A percentile compares a stretch with the other conserved stretches of the same genome.
These are phyloP conservation scores for Fusarium nodosum DNA, from an alignment of 2,329 filamentous ascomycete species.

Conservation along the genomic window DNA sequence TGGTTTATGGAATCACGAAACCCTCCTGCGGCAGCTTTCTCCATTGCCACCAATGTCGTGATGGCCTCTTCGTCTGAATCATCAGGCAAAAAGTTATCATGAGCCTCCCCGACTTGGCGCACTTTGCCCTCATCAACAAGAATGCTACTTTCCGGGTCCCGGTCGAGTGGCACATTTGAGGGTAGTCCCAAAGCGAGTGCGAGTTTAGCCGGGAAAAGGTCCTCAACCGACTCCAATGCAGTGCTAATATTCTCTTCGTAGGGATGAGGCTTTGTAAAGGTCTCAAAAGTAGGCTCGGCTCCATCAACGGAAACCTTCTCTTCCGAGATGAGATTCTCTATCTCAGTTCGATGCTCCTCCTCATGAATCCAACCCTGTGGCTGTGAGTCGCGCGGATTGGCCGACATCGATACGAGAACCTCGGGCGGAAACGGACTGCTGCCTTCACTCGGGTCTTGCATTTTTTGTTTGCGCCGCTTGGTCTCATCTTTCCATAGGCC, in stretches of 20 bases:
- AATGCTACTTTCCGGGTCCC: conserved; percentile 61
- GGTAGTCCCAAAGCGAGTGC: conserved; percentile 61
- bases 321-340: conserved; percentile 72
- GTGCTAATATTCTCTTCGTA: conserved; percentile 77
- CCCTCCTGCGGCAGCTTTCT: conserved; percentile 22
- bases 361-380: conserved; percentile 94
- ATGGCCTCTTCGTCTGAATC: conserved; percentile 67
- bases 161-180: conserved; percentile 41
- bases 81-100: conserved; percentile 63
- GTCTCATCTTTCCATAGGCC: conserved; percentile 93
- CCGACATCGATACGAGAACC: conserved; percentile 89
- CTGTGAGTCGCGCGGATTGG: conserved; percentile 78
- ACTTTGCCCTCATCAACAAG: conserved; percentile 76
- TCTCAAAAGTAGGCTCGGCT: conserved; percentile 69
- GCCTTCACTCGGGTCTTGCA: conserved; percentile 73
- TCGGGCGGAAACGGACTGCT: conserved; percentile 86
- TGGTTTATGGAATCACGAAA: not conserved
- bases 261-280: conserved; percentile 69
- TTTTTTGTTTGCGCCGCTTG: conserved; percentile 78
- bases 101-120: conserved; percentile 59
- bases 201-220: conserved; percentile 81
- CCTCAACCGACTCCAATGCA: conserved; percentile 84
- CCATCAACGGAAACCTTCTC: conserved; percentile 67
- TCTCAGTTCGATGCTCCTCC: conserved; percentile 79
- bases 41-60: conserved; percentile 44